A percentile compares a stretch with the other conserved stretches of the same genome.
These are phyloP conservation scores for Vigna trinervia DNA, from an alignment of 306 rosid genomes.

Conservation along the genomic window DNA sequence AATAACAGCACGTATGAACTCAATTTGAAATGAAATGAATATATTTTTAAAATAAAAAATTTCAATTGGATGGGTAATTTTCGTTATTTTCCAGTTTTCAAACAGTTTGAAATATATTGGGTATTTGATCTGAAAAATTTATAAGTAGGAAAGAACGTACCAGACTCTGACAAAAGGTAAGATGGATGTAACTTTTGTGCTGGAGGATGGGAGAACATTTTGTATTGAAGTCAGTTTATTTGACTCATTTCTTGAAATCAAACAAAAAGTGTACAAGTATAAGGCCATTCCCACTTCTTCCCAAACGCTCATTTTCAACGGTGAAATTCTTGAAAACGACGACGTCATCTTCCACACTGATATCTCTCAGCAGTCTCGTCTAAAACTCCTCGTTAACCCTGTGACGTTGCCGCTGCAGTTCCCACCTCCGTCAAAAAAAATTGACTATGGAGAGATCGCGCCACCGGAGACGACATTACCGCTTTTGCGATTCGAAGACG, in stretches of 20 bases:
- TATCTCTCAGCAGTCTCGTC: not conserved
- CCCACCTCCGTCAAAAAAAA: not conserved
- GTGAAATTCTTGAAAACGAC: slow-evolving; percentile 46
- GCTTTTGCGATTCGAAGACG: no score
- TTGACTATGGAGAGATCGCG: not conserved
- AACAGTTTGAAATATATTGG: no score
- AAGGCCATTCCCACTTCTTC: slow-evolving; percentile 48
- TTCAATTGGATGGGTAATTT: not conserved
- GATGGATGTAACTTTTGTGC: slow-evolving; percentile 47
- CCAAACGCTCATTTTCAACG: slow-evolving; percentile 65
- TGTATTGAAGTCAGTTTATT: slow-evolving; percentile 56
- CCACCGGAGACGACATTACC: no score
- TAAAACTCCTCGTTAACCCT: not conserved
- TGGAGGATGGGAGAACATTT: slow-evolving; percentile 49
- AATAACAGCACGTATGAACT: no score
- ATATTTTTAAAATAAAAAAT: no score
- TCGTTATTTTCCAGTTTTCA: not conserved
- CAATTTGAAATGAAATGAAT: no score
- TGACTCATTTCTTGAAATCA: slow-evolving; percentile 60
- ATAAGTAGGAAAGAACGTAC: not conserved
- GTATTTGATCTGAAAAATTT: not conserved
- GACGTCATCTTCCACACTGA: not conserved
- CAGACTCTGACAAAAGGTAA: not conserved
- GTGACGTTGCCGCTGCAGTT: no score
- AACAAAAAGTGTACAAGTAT: slow-evolving; percentile 58